Conservation (phyloP, 2,329 filamentous ascomycete genomes). For the Teratosphaeria gauchensis region DNA sequence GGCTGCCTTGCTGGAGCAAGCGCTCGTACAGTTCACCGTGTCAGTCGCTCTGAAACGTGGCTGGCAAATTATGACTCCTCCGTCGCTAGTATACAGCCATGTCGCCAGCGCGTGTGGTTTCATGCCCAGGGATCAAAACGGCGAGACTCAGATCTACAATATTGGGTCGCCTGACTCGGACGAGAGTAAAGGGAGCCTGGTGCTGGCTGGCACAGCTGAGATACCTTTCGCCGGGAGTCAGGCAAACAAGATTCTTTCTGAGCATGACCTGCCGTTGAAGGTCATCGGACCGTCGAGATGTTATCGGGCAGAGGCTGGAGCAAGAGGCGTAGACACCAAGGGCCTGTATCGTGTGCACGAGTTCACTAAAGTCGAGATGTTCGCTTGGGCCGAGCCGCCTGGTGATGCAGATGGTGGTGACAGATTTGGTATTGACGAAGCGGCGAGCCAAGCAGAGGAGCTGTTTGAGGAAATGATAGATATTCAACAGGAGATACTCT, state of each 20-base stretch:
- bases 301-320: conserved; percentile 90
- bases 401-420: conserved; percentile 17
- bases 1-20: conserved; percentile 87
- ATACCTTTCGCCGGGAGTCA: conserved; percentile 90
- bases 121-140: conserved; percentile 80
- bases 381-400: conserved; percentile 72
- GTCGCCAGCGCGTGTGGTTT: conserved; percentile 88
- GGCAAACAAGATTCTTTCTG: conserved; percentile 59
- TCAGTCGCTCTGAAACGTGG: conserved; percentile 60
- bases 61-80: conserved; percentile 74
- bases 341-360: conserved; percentile 95
- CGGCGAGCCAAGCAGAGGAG: conserved; percentile 33
- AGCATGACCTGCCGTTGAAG: conserved; percentile 61
- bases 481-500: conserved; percentile 77
- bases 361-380: conserved; percentile 97
- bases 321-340: conserved; percentile 81
- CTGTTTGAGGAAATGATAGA: conserved; percentile 78
- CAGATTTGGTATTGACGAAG: conserved; percentile 16
- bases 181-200: conserved; percentile 61
- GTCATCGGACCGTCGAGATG: conserved; percentile 80
- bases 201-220: conserved; percentile 81
- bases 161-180: conserved; percentile 54
- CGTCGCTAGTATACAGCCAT: conserved; percentile 84
- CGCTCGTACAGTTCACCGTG: conserved; percentile 78
- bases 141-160: conserved; percentile 84